Base-by-base conservation (phyloP, 805 yeast species). In the Candida easanensis region DNA sequence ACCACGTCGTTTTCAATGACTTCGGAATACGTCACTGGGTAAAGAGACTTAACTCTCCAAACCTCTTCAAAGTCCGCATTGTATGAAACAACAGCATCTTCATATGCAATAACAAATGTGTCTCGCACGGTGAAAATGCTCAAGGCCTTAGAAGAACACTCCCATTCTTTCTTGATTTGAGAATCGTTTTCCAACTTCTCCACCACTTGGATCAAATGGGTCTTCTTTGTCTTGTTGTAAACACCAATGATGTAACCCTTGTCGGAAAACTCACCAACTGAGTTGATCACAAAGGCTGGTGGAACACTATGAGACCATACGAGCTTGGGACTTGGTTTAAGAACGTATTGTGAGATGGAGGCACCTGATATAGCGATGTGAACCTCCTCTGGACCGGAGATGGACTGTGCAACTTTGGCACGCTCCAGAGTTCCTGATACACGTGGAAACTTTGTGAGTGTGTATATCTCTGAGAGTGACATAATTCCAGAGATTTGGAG, bases 241-340 rank as follows among this genome's bases (percentile, higher is more conserved):
- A 50, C 38, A 32, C 60, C 61, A 38, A 44, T 39, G 19, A 44
- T 38, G 16, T 50, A 46, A 1, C 34, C 33, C 13, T 37, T 45
- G 18, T 43, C 49, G 0, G 21, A 27, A 11, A 43, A 25, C 13
- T 26, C 44, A 17, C 50, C 53, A 11, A 57, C 41, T n/a, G 46
- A 33, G 34, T 68, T 68, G 27, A 75, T 65, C 3, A 61, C 38
- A 27, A 67, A 65, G 3, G 66, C 53, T 11, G 80, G 80, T 6
- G 75, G 68, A 26, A 76, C 64, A 16, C 80, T 73, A 51, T 68
- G 68, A 4, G 79, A 71, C 81, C 80, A 76, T 33, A 70, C 59
- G 35, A 76, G 61, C 52, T 72, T 73, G 9, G 81, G 81, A 28
- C 76, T 67, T 32, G 81, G 81, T 42, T 65, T 71, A 39, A 75